Evolutionary conservation across 108 stramenopile species (phyloP).

Genomic region (Nitzschia inconspicua): DNA sequence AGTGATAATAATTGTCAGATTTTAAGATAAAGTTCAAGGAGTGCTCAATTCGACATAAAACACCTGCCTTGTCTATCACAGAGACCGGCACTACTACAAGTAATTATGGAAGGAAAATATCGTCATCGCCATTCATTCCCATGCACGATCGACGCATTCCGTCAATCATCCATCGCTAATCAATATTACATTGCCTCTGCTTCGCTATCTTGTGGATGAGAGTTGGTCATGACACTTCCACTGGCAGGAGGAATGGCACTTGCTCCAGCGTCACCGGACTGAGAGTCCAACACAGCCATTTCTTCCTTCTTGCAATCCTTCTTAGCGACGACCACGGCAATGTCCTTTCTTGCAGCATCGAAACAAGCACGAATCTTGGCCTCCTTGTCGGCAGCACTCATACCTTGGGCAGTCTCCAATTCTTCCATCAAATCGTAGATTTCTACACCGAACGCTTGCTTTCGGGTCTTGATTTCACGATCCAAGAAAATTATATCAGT

Average conservation of each 20-base stretch:
- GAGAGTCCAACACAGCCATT: constrained; percentile 45
- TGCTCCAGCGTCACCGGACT: constrained; percentile 7
- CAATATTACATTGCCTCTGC: constrained; percentile 1
- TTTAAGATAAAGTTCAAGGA: too few species aligned
- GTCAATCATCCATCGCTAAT: background rate
- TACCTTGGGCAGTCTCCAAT: constrained; percentile 39
- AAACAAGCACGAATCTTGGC: constrained; percentile 53
- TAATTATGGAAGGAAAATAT: too few species aligned
- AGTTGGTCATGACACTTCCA: constrained; percentile 51
- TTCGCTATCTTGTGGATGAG: constrained; percentile 31
- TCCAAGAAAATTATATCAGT: constrained; percentile 83
- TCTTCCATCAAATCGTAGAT: constrained; percentile 76
- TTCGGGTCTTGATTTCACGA: constrained; percentile 86
- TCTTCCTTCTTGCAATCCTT: constrained; percentile 71
- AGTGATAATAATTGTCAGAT: too few species aligned
- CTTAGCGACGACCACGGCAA: constrained; percentile 65
- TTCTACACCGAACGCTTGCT: constrained; percentile 79
- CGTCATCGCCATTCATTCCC: too few species aligned
- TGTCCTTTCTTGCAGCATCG: constrained; percentile 65
- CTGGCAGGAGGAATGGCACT: constrained; percentile 51
- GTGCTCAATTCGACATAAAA: too few species aligned
- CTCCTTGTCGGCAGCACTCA: constrained; percentile 51
- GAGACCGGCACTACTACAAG: too few species aligned
- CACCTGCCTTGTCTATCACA: too few species aligned
- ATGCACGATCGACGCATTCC: constrained; percentile 1